Base-by-base conservation (phyloP, 1,284 basidiomycete species). In the Austropuccinia psidii region DNA sequence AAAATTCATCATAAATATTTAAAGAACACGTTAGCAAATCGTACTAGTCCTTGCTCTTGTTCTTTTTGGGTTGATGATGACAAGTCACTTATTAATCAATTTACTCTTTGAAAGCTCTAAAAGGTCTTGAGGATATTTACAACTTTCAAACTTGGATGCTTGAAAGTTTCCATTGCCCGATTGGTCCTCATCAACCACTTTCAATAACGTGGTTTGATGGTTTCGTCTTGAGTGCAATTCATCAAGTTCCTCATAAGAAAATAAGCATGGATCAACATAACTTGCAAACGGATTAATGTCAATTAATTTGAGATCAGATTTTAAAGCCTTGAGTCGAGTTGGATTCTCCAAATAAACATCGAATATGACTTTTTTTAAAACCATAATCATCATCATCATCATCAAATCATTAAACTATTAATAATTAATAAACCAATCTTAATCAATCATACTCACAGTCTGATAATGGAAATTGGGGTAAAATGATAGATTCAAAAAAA, bases 231-330 rank as follows among this genome's bases (percentile, higher is more conserved):
- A 57, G 29, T 39, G 33, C 1, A 21, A 39, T 17, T 50, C 4
- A 13, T 60, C 55, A 0, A 98, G 85, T 65, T 93, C 90, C 37
- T 89, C 86, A 80, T 91, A 97, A 0, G 85, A 85, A 82, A 94
- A 97, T 9, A 97, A 83, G 0, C 96, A 85, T 0, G 92, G 81
- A 80, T 98, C 94, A 21, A 94, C 97, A 41, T 87, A 87, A 0
- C 87, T 85, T 13, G 89, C 85, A 79, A 89, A 97, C 0, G 93
- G 91, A 77, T 93, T 93, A 81, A 98, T 90, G 81, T 98, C 95
- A 76, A 98, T 80, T 76, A 95, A 43, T 72, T 84, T 64, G n/a
- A 64, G 33, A 21, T 62, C 64, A 33, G 62, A 39, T 6, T 57
- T 47, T 8, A 15, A 5, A 21, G 37, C 27, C 15, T 31, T 39